Percentiles rank a stretch among this genome's conserved stretches.
Conservation (phyloP, 106 monocot genomes). For the Allium sativum region DNA sequence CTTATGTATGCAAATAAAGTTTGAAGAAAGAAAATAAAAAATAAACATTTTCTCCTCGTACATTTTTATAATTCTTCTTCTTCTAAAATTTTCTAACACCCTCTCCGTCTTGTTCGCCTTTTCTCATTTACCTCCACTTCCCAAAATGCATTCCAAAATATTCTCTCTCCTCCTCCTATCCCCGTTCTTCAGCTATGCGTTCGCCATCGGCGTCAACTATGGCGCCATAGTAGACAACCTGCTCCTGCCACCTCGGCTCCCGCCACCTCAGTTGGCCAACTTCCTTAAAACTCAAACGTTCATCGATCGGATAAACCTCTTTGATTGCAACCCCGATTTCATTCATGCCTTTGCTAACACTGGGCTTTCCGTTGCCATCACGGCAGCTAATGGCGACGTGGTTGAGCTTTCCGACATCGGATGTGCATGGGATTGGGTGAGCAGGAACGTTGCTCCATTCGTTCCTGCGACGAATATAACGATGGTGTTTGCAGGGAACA, state of each 20-base stretch:
- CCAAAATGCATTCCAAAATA: too few relatives aligned
- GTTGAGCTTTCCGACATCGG: conserved; percentile 24
- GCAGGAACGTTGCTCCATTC: conserved; percentile 57
- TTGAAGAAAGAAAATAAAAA: too few relatives aligned
- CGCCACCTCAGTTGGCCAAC: conserved; percentile 51
- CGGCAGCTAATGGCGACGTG: conserved; percentile 60
- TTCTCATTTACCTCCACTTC: too few relatives aligned
- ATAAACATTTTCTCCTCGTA: too few relatives aligned
- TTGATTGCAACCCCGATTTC: conserved; percentile 67
- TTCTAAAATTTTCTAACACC: too few relatives aligned
- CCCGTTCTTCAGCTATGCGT: neutral
- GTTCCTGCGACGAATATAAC: conserved; percentile 66
- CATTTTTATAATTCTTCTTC: too few relatives aligned
- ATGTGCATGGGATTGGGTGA: conserved; percentile 35
- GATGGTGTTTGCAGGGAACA: conserved; percentile 67
- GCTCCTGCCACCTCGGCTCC: too few relatives aligned
- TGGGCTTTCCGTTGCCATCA: conserved; percentile 48
- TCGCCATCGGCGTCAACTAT: conserved; percentile 80
- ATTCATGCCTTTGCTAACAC: conserved; percentile 72
- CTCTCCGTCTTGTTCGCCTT: too few relatives aligned
- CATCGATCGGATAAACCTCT: conserved; percentile 79
- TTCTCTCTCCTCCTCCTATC: too few relatives aligned
- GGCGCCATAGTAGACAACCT: conserved; percentile 69
- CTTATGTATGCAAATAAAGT: too few relatives aligned
- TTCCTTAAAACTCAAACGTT: conserved; percentile 49